phyloP scores from a whole-genome alignment of 176 grass and related monocot genomes.

The Guadua angustifolia region DNA sequence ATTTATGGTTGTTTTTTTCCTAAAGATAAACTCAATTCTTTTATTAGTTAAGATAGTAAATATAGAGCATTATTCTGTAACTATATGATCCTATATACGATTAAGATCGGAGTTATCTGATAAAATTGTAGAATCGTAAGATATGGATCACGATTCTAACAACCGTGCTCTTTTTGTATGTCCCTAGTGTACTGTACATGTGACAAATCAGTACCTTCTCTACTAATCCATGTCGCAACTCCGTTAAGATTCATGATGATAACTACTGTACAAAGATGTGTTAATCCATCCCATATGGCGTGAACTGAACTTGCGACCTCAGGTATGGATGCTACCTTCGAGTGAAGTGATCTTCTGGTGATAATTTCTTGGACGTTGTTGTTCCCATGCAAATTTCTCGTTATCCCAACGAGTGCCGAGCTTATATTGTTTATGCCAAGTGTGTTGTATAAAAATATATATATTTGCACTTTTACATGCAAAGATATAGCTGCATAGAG shows the following conservation, averaged over 20 bases:
- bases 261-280: not conserved
- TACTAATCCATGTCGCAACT: no score
- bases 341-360: not conserved
- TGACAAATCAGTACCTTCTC: no score
- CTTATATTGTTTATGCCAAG: not conserved
- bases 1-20: no score
- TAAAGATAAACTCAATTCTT: no score
- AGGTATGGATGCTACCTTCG: not conserved
- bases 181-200: no score
- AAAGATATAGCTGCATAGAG: not conserved
- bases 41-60: no score
- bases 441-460: not conserved
- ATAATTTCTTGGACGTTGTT: not conserved
- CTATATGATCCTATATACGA: no score
- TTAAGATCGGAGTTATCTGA: no score
- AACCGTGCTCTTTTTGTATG: no score
- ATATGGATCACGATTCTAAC: no score
- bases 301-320: not conserved
- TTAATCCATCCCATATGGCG: not conserved
- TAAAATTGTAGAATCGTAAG: no score
- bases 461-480: not conserved
- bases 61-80: no score
- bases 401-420: not conserved
- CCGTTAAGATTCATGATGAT: not conserved
- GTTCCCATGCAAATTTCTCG: not conserved